Evolutionary conservation across 2,329 filamentous ascomycete genomes (phyloP), one percentile per base, ranked within the genome.

Genomic region (Diplodia intermedia): DNA sequence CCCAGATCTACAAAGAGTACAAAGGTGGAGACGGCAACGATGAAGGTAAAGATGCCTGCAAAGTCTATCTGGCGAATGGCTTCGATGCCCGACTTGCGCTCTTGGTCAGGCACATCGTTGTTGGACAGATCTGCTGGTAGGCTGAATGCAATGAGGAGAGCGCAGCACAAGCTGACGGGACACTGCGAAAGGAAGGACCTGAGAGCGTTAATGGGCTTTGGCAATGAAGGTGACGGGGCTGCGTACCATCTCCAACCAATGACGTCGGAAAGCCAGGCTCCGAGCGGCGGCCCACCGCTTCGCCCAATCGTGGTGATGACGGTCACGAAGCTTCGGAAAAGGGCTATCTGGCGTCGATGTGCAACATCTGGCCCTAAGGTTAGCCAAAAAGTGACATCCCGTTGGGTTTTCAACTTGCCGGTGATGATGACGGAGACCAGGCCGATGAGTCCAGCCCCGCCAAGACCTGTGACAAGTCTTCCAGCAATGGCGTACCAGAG

Each of bases 381-480:
- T 11, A 38, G 36, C 36, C 11, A 1, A 4, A 36, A 11, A 38
- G 7, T 12, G 36, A 38, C 36, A 12, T 11, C 2, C 9, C 3
- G 36, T 11, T 38, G 8, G 11, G 3, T 3, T 8, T 38, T 7
- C 29, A 4, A 33, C 52, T 36, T 31, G 29, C 52, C 52, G 14
- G 52, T 55, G 7, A 55, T 55, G 52, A 55, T 55, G 29, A 55
- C 52, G 11, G 52, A 55, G 3, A 55, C 52, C 7, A 55, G 18
- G n/a, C 52, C 52, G 18, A 55, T 55, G 11, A 55, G 52, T 14
- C 52, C 52, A 5, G 52, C 52, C 3, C 52, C 52, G 12, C 52
- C 52, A n/a, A 55, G 52, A 2, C 52, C 52, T 2, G 52, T 55
- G 7, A 55, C 52, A 8, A 55, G 18, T 31, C 52, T 26, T 3